phyloP scores from a whole-genome alignment of 2,329 filamentous ascomycete species.

The Lachnellula cervina region DNA sequence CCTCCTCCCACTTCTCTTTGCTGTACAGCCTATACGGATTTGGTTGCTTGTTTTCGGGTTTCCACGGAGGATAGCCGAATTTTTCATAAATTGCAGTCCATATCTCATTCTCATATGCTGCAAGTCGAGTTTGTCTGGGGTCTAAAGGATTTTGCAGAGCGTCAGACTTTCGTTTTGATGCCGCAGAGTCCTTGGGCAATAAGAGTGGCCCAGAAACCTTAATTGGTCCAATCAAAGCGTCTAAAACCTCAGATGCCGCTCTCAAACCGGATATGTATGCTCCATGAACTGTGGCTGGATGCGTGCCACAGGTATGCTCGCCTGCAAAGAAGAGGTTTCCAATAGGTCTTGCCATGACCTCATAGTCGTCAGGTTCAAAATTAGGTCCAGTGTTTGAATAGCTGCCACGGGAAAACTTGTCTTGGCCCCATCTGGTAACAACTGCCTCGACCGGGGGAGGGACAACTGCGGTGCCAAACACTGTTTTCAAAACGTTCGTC shows the following conservation, averaged over 20 bases:
- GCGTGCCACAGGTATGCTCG: constrained; percentile 91
- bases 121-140: constrained; percentile 47
- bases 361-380: constrained; percentile 83
- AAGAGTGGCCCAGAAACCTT: constrained; percentile 71
- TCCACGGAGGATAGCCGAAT: constrained; percentile 71
- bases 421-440: constrained; percentile 86
- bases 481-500: constrained; percentile 67
- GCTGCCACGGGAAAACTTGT: constrained; percentile 86
- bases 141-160: constrained; percentile 38
- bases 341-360: constrained; percentile 77
- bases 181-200: constrained; percentile 49
- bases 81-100: constrained; percentile 47
- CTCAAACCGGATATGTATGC: constrained; percentile 91
- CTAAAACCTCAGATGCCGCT: constrained; percentile 80
- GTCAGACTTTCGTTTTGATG: constrained; percentile 50
- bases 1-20: constrained; percentile 66
- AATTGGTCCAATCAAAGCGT: constrained; percentile 76
- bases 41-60: constrained; percentile 66
- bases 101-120: constrained; percentile 52
- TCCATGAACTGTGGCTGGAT: constrained; percentile 94
- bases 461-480: constrained; percentile 63
- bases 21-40: constrained; percentile 91
- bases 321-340: constrained; percentile 93
- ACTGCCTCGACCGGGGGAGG: constrained; percentile 80
- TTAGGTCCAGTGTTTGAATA: constrained; percentile 89